These are phyloP conservation scores for Phyllosticta paracitricarpa DNA, from an alignment of 2,329 filamentous ascomycete species.

Conservation along the genomic window DNA sequence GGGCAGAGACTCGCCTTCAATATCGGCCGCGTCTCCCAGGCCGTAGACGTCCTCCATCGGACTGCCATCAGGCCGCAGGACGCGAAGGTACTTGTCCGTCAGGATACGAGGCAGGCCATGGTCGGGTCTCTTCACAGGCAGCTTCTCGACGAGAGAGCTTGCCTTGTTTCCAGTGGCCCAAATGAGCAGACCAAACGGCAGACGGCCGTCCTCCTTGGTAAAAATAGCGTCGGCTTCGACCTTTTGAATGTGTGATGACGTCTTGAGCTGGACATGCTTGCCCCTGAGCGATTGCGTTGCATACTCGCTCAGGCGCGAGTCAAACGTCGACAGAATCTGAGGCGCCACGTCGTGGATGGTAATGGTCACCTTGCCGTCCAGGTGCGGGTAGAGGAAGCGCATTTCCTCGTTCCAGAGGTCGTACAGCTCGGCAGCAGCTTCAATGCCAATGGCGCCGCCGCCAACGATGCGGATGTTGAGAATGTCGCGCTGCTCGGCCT, in stretches of 20 bases:
- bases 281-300: conserved; percentile 28
- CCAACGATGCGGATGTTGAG: conserved; percentile 33
- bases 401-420: conserved; percentile 33
- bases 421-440: conserved; percentile 34
- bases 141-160: conserved; percentile 23
- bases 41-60: conserved; percentile 20
- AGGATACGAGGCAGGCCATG: conserved; percentile 27
- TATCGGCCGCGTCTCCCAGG: conserved; percentile 30
- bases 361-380: conserved; percentile 31
- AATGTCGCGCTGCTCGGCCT: conserved; percentile 23
- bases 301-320: conserved; percentile 32
- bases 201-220: conserved; percentile 27
- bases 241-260: conserved; percentile 27
- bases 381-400: conserved; percentile 29
- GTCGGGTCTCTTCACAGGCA: conserved; percentile 23
- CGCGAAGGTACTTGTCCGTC: conserved; percentile 25
- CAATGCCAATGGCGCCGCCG: conserved; percentile 34
- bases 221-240: conserved; percentile 26
- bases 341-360: conserved; percentile 38
- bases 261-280: conserved; percentile 30
- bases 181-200: conserved; percentile 29
- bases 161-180: conserved; percentile 32
- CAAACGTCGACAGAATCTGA: conserved; percentile 32
- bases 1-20: conserved; percentile 26
- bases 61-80: conserved; percentile 21